These are phyloP conservation scores for Colletotrichum truncatum DNA, from an alignment of 2,329 filamentous ascomycete species.

Conservation along the genomic window DNA sequence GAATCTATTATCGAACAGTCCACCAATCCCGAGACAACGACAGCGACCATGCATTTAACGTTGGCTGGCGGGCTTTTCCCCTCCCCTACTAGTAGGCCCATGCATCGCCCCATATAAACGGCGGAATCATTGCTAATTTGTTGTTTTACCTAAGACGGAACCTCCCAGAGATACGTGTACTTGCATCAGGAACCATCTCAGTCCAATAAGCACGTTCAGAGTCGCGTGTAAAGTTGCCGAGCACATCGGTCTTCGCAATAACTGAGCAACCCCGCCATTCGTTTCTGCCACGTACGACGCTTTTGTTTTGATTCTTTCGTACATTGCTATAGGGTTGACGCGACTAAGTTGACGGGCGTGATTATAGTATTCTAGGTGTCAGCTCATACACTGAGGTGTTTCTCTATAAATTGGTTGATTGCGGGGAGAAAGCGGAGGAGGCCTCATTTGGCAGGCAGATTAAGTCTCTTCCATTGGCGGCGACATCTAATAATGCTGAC, in stretches of 20 bases:
- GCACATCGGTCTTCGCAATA: background rate
- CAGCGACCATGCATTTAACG: background rate
- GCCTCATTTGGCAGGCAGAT: background rate
- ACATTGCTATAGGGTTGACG: background rate
- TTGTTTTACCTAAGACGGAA: background rate
- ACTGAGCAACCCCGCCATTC: background rate
- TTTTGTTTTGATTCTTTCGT: background rate
- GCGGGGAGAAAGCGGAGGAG: background rate
- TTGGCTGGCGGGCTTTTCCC: background rate
- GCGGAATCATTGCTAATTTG: constrained; percentile 1
- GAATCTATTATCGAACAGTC: background rate
- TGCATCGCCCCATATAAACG: background rate
- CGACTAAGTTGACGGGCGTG: background rate
- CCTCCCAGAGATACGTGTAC: background rate
- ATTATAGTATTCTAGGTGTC: background rate
- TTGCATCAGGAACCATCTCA: background rate
- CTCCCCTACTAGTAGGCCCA: constrained; percentile 8
- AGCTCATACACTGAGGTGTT: background rate
- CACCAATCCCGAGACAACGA: background rate
- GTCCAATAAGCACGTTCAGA: background rate
- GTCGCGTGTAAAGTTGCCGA: background rate
- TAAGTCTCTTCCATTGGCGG: background rate
- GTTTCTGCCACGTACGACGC: background rate
- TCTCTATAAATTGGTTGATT: background rate
- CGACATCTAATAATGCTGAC: too few relatives aligned